Evolutionary conservation across 257 asterid genomes (phyloP).

Genomic region (Rauvolfia tetraphylla): DNA sequence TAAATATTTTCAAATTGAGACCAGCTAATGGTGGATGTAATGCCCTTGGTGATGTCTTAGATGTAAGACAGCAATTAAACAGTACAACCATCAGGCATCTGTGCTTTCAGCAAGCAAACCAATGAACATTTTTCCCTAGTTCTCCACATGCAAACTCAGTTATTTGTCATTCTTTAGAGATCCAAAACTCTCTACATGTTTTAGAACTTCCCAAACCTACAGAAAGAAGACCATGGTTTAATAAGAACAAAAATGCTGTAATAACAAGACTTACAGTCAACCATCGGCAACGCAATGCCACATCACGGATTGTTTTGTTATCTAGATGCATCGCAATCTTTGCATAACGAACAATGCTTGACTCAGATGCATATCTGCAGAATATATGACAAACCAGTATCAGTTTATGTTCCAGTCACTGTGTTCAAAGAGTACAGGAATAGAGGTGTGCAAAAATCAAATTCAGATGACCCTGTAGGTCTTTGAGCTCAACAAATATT

Average conservation of each 20-base stretch:
- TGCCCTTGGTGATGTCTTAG: neutral
- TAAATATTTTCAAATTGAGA: too few relatives aligned
- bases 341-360: constrained; percentile 73
- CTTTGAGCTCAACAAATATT: neutral
- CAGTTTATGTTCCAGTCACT: neutral
- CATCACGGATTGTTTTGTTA: constrained; percentile 89
- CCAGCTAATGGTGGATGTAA: neutral
- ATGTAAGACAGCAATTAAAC: neutral
- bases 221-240: neutral
- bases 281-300: constrained; percentile 95
- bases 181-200: neutral
- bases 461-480: neutral
- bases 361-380: constrained; percentile 75
- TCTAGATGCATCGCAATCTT: constrained; percentile 76
- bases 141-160: neutral
- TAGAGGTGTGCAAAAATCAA: neutral
- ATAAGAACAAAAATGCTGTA: neutral
- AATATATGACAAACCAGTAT: constrained; percentile 8
- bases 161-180: neutral
- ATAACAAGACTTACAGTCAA: constrained; percentile 56
- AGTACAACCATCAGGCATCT: neutral
- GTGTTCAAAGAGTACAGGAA: neutral
- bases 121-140: neutral
- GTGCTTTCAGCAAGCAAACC: neutral
- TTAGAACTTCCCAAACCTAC: neutral